These are phyloP conservation scores for Tulasnella calospora DNA, from an alignment of 768 basidiomycete genomes.

Conservation along the genomic window DNA sequence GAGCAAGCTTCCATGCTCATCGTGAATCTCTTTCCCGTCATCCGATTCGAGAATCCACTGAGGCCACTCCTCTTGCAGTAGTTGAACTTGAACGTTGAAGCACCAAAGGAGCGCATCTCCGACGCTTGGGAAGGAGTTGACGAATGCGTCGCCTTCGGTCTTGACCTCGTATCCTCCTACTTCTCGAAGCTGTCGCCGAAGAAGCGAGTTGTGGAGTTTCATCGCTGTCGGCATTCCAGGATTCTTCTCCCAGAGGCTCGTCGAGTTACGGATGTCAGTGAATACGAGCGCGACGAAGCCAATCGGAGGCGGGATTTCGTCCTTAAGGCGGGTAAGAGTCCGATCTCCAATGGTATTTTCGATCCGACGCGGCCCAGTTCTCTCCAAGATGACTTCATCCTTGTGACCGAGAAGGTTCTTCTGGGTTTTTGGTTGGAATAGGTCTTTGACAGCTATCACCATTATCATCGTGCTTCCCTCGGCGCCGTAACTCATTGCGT, in stretches of 20 bases:
- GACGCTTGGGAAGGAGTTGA: conserved; percentile 93
- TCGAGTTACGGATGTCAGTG: conserved; percentile 97
- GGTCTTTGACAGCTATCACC: conserved; percentile 80
- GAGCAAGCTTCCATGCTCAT: conserved; percentile 60
- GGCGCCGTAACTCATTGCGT: conserved; percentile 94
- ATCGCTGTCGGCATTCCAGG: conserved; percentile 93
- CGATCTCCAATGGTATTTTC: conserved; percentile 56
- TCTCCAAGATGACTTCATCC: conserved; percentile 39
- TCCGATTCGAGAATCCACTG: conserved; percentile 87
- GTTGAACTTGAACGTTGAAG: conserved; percentile 74
- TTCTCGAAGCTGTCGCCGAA: conserved; percentile 77
- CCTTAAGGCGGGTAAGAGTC: conserved; percentile 57
- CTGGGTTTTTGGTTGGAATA: conserved; percentile 54
- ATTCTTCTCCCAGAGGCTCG: conserved; percentile 93
- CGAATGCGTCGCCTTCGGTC: conserved; percentile 98
- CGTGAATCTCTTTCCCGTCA: conserved; percentile 77
- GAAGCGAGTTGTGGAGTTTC: conserved; percentile 78
- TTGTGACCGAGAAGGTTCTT: conserved; percentile 36
- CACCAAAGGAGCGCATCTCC: conserved; percentile 87
- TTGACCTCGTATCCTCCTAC: conserved; percentile 99
- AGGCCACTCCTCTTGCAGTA: conserved; percentile 84
- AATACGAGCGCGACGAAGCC: conserved; percentile 92
- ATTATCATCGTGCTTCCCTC: conserved; percentile 95
- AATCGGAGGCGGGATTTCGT: conserved; percentile 75
- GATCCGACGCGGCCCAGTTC: conserved; percentile 30